Conservation (phyloP, 192 early-diverging fungal species). For the Coemansia aciculifera region DNA sequence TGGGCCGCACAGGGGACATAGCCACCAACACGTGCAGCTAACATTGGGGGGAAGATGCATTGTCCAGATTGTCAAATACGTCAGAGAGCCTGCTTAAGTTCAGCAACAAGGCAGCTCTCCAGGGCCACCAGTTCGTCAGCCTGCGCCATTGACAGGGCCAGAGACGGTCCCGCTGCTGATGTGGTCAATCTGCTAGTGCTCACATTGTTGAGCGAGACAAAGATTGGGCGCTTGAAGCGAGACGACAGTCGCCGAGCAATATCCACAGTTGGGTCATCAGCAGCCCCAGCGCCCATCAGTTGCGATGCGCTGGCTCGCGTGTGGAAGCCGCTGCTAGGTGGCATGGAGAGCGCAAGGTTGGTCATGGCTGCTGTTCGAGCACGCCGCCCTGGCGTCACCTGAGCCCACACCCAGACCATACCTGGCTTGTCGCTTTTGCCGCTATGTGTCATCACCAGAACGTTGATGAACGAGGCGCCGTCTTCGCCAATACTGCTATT, state of each 20-base stretch:
- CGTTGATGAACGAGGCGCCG: slow-evolving; percentile 34
- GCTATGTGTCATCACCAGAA: slow-evolving; percentile 35
- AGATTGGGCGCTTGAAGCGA: slow-evolving; percentile 44
- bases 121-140: slow-evolving; percentile 33
- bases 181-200: slow-evolving; percentile 8
- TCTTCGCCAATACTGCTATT: slow-evolving; percentile 2
- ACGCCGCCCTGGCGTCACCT: slow-evolving; percentile 19
- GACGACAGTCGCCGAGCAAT: slow-evolving; percentile 36
- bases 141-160: slow-evolving; percentile 20
- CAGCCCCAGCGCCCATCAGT: slow-evolving; percentile 24
- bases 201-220: slow-evolving; percentile 33
- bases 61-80: not conserved
- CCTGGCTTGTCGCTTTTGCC: slow-evolving; percentile 2
- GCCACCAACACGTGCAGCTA: slow-evolving; percentile 4
- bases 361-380: slow-evolving; percentile 15
- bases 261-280: slow-evolving; percentile 41
- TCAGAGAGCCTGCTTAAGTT: slow-evolving; percentile 22
- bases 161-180: slow-evolving; percentile 17
- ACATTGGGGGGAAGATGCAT: too few species aligned
- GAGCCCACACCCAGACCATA: slow-evolving; percentile 54
- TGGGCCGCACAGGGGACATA: not conserved
- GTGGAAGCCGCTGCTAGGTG: slow-evolving; percentile 13
- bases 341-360: slow-evolving; percentile 46
- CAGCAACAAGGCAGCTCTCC: slow-evolving; percentile 39
- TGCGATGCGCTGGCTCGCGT: slow-evolving; percentile 32